Evolutionary conservation across 805 yeast species (phyloP), one percentile per base, ranked within the genome.

Genomic region (Alloascoidea hylecoeti): DNA sequence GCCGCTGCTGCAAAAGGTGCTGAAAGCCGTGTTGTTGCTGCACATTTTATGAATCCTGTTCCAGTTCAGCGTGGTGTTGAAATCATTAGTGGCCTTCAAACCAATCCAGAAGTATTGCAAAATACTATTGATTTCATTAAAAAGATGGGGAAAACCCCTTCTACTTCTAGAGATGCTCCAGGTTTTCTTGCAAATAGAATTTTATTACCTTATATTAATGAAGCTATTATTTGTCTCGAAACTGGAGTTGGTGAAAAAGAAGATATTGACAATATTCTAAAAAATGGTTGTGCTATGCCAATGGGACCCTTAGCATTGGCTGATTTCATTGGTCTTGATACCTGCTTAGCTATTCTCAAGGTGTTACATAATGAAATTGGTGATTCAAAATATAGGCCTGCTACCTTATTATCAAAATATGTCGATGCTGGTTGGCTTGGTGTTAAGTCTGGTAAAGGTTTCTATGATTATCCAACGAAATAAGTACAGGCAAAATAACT

Each of bases 11-110:
- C 68, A 4, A 49, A 44, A 32, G 57, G 59, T 6, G 63, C 64
- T 15, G 66, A 60, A 41, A 38, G 40, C 38, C 51, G 68, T 4
- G 68, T 63, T 15, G 52, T 62, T 19, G 60, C 64, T 17, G 54
- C 60, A 18, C 67, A 62, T 45, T 63, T 62, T 45, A 62, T 62
- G 66, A 62, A 63, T 49, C 67, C 67, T 13, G 67, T 62, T 27
- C 67, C 68, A 2, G 67, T 63, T 15, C 64, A 60, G 48, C 53
- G 50, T 17, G 67, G 68, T 18, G 67, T 58, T 12, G 67, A 62
- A 50, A 49, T 62, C 41, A 62, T 62, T 40, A 42, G 51, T 3
- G 67, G 65, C 12, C 44, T 62, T 37, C 68, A 63, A 46, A 62
- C 67, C 15, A 46, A 60, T 18, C 49, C 46, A 32, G 58, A 48